Percentiles rank a stretch among this genome's conserved stretches.
Conservation (phyloP, 2,329 filamentous ascomycete genomes). For the Penicillium sp. region DNA sequence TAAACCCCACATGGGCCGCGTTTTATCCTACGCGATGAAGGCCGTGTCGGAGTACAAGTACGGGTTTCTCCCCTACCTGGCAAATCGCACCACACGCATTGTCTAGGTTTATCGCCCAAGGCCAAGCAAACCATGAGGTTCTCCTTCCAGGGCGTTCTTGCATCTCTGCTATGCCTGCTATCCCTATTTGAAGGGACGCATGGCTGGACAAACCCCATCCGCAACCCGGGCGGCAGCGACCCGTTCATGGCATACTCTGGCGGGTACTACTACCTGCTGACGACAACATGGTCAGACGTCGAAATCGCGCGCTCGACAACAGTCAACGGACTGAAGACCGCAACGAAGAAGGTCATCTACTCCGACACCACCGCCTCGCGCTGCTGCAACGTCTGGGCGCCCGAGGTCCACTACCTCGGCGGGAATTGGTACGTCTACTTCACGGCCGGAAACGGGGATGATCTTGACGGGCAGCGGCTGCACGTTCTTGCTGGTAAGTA, state of each 20-base stretch:
- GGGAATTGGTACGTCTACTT: constrained; percentile 23
- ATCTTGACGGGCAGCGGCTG: constrained; percentile 54
- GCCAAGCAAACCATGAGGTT: neutral
- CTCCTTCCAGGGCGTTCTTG: neutral
- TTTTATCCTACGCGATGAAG: too few species aligned
- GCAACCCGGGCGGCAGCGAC: constrained; percentile 56
- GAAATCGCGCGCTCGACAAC: constrained; percentile 60
- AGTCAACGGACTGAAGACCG: constrained; percentile 59
- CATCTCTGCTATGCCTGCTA: constrained; percentile 5
- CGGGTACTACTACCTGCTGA: constrained; percentile 63
- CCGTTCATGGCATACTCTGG: constrained; percentile 58
- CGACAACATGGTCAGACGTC: constrained; percentile 61
- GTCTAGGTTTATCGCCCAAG: too few species aligned
- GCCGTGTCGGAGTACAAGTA: too few species aligned
- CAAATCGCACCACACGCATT: neutral
- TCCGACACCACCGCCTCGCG: constrained; percentile 52
- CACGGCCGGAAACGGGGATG: neutral
- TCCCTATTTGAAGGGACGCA: neutral
- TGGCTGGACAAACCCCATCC: constrained; percentile 59
- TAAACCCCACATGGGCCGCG: neutral
- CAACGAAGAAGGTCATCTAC: constrained; percentile 57
- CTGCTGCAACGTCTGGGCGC: constrained; percentile 64
- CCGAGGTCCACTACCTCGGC: constrained; percentile 60
- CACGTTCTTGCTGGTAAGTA: constrained; percentile 57
- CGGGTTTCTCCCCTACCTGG: too few species aligned